Evolutionary conservation across 2,329 filamentous ascomycete species (phyloP).

Genomic region (Colletotrichum agaves): DNA sequence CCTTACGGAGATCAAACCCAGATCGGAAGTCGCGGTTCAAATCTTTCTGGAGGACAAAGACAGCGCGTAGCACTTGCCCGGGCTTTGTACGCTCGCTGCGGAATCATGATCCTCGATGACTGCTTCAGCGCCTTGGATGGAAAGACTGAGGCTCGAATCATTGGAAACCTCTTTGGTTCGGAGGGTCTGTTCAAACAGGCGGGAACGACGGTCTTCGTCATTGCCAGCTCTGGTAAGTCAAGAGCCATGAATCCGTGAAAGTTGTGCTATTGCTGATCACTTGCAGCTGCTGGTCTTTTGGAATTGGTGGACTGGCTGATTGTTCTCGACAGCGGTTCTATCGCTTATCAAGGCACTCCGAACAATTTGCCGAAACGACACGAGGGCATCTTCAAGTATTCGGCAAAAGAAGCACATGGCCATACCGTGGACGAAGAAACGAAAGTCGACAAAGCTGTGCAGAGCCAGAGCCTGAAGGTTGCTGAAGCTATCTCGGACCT

Average conservation of each 20-base stretch:
- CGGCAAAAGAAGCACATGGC: background rate
- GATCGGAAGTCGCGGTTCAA: slow-evolving; percentile 37
- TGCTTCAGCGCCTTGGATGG: slow-evolving; percentile 34
- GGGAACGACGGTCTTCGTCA: slow-evolving; percentile 35
- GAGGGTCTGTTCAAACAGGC: slow-evolving; percentile 38
- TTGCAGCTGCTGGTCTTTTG: slow-evolving; percentile 1
- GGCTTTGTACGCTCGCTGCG: slow-evolving; percentile 12
- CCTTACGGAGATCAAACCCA: slow-evolving; percentile 35
- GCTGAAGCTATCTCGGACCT: slow-evolving; percentile 13
- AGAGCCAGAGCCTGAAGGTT: slow-evolving; percentile 15
- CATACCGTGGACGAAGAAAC: background rate
- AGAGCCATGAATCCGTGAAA: too few relatives aligned
- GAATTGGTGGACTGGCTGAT: slow-evolving; percentile 4
- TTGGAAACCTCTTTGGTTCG: slow-evolving; percentile 36
- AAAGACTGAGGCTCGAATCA: slow-evolving; percentile 32
- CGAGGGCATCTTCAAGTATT: background rate
- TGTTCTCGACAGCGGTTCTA: background rate
- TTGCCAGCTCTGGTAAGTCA: slow-evolving; percentile 4
- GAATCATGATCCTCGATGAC: slow-evolving; percentile 28
- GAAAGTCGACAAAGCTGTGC: background rate
- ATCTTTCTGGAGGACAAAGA: slow-evolving; percentile 40
- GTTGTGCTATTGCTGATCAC: background rate
- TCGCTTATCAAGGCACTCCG: slow-evolving; percentile 22
- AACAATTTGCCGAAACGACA: background rate
- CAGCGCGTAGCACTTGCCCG: slow-evolving; percentile 41